Evolutionary conservation across 2,329 filamentous ascomycete genomes (phyloP).

Genomic region (Cryphonectria carpinicola): DNA sequence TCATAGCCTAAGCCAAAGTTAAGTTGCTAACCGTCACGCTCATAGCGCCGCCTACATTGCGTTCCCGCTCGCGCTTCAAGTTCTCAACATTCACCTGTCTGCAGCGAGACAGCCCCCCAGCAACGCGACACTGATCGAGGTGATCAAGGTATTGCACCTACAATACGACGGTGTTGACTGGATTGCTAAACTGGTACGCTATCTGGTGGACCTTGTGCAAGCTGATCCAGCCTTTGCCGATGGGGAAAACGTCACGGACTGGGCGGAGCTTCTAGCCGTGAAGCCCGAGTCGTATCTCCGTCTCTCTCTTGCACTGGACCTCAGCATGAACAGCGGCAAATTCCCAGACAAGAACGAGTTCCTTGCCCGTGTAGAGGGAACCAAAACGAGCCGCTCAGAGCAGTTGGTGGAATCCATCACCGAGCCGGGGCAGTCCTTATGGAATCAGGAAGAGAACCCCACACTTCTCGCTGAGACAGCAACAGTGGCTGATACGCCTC

Average conservation of each 20-base stretch:
- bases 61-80: constrained; percentile 41
- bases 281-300: constrained; percentile 46
- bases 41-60: constrained; percentile 41
- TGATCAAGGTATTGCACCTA: constrained; percentile 49
- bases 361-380: constrained; percentile 39
- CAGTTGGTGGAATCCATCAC: background rate
- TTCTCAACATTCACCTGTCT: constrained; percentile 43
- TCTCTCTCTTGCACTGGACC: constrained; percentile 48
- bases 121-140: constrained; percentile 46
- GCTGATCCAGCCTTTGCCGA: background rate
- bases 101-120: constrained; percentile 35
- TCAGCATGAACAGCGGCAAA: constrained; percentile 48
- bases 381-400: background rate
- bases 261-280: constrained; percentile 47
- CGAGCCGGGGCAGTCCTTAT: background rate
- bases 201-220: constrained; percentile 42
- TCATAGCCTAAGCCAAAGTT: background rate
- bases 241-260: constrained; percentile 39
- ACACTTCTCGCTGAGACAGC: background rate
- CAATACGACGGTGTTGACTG: constrained; percentile 50
- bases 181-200: constrained; percentile 32
- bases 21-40: background rate
- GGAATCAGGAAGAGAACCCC: background rate
- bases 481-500: background rate
- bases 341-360: constrained; percentile 48